These are phyloP conservation scores for Neonectria sp. DNA, from an alignment of 2,329 filamentous ascomycete species.

Conservation along the genomic window DNA sequence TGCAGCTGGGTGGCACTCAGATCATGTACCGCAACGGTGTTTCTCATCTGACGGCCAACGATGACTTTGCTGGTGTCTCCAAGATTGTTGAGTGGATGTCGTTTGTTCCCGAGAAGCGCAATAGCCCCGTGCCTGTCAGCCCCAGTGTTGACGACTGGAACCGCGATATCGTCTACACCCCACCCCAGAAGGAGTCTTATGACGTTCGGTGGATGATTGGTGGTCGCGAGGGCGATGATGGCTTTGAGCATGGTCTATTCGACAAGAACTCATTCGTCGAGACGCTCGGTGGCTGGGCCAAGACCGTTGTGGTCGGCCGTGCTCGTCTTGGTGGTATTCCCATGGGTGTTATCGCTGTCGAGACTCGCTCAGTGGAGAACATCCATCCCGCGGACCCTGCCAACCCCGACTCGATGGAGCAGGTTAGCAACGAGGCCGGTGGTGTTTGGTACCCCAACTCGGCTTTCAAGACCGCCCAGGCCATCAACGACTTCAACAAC, in stretches of 20 bases:
- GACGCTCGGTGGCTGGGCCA: constrained; percentile 95
- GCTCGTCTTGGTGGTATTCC: constrained; percentile 97
- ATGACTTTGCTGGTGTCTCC: constrained; percentile 97
- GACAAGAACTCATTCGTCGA: constrained; percentile 98
- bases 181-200: constrained; percentile 86
- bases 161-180: constrained; percentile 89
- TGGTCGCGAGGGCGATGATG: constrained; percentile 83
- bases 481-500: constrained; percentile 99
- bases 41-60: constrained; percentile 97
- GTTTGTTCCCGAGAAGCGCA: constrained; percentile 96
- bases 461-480: constrained; percentile 99
- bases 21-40: constrained; percentile 99
- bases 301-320: constrained; percentile 95
- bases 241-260: constrained; percentile 91
- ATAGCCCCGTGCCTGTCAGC: constrained; percentile 92
- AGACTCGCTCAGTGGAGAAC: constrained; percentile 97
- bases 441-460: constrained; percentile 99
- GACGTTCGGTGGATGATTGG: constrained; percentile 95
- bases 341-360: constrained; percentile 97
- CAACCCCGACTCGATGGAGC: constrained; percentile 98
- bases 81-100: constrained; percentile 99
- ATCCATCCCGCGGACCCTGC: constrained; percentile 96
- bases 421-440: constrained; percentile 93
- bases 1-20: constrained; percentile 99
- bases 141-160: constrained; percentile 91